A percentile compares a stretch with the other conserved stretches of the same genome.
Evolutionary conservation across 2,329 filamentous ascomycete species (phyloP).

Genomic region (Monosporascus sp.): DNA sequence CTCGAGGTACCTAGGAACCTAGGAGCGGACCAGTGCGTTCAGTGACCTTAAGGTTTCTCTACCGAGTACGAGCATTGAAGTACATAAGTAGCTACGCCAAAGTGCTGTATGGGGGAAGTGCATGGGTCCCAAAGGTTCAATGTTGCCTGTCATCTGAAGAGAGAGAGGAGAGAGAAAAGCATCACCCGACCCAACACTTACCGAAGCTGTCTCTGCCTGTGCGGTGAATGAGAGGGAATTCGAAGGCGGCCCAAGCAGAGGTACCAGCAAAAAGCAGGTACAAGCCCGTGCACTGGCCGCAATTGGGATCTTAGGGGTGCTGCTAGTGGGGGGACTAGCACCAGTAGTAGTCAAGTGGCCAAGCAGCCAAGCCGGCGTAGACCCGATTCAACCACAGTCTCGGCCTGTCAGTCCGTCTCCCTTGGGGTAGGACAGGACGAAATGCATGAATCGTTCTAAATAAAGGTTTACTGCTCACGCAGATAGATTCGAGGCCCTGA

Average conservation of each 20-base stretch:
- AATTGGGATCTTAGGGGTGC: background rate
- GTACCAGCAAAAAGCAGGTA: background rate
- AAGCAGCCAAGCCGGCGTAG: background rate
- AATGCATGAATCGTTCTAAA: too few relatives aligned
- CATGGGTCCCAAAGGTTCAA: too few relatives aligned
- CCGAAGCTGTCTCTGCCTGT: background rate
- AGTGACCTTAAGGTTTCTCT: too few relatives aligned
- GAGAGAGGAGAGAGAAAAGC: too few relatives aligned
- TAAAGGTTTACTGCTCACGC: too few relatives aligned
- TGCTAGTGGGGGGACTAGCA: background rate
- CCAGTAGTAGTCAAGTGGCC: background rate
- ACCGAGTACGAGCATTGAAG: background rate
- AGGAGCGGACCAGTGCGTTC: too few relatives aligned
- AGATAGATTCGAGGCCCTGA: too few relatives aligned
- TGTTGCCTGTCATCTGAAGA: too few relatives aligned
- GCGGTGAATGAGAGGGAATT: background rate
- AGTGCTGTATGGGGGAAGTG: too few relatives aligned
- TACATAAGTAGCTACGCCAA: background rate
- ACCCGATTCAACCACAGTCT: background rate
- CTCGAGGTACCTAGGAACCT: too few relatives aligned
- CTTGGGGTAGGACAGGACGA: too few relatives aligned
- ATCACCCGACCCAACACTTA: too few relatives aligned
- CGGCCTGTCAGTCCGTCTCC: background rate
- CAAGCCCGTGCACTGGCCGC: background rate
- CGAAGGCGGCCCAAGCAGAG: background rate